A percentile compares a stretch with the other conserved stretches of the same genome.
These are phyloP conservation scores for Spathaspora girioi DNA, from an alignment of 805 yeast species.

Conservation along the genomic window DNA sequence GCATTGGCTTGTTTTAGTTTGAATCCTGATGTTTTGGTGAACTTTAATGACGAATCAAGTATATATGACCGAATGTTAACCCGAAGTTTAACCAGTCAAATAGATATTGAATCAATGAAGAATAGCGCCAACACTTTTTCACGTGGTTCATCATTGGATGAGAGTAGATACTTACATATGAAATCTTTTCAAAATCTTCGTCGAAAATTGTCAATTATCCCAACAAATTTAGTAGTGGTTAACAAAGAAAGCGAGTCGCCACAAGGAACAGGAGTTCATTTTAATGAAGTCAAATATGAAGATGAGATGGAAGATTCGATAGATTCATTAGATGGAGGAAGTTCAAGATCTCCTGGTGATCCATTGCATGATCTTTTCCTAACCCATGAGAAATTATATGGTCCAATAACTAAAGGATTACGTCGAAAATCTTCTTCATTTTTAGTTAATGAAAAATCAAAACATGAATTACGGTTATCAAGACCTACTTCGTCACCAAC, in stretches of 20 bases:
- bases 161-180: conserved; percentile 1
- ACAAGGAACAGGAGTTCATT: conserved; percentile 11
- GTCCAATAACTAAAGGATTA: background rate
- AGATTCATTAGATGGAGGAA: background rate
- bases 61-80: background rate
- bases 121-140: conserved; percentile 11
- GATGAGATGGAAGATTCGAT: conserved; percentile 2
- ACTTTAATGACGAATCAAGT: background rate
- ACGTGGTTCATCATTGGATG: conserved; percentile 19
- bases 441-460: conserved; percentile 11
- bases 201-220: conserved; percentile 25
- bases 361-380: conserved; percentile 22
- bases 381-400: conserved; percentile 29
- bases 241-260: conserved; percentile 3
- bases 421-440: background rate
- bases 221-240: conserved; percentile 21
- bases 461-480: conserved; percentile 10
- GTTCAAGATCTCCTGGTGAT: conserved; percentile 6
- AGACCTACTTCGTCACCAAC: conserved; percentile 18
- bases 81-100: background rate
- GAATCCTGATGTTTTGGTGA: conserved; percentile 14
- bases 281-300: conserved; percentile 23
- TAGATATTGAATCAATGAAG: conserved; percentile 5
- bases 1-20: conserved; percentile 20
- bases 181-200: conserved; percentile 13